These are phyloP conservation scores for Lipomyces anomalus DNA, from an alignment of 805 yeast species.

Conservation along the genomic window DNA sequence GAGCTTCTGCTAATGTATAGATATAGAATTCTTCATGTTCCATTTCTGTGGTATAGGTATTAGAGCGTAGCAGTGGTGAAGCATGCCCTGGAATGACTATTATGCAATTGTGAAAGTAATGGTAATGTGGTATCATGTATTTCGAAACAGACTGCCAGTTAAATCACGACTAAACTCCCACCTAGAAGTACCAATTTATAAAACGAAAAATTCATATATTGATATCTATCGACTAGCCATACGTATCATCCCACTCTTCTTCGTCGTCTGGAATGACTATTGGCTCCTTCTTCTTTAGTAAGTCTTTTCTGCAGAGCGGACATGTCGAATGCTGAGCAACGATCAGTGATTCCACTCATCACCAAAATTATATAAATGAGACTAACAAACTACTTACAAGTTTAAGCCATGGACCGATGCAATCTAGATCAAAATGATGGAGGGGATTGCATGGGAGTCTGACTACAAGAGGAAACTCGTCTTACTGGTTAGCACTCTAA, in stretches of 20 bases:
- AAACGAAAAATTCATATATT: neutral
- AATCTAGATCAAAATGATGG: constrained; percentile 82
- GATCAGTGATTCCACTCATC: neutral
- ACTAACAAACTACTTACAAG: constrained; percentile 36
- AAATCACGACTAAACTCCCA: no score
- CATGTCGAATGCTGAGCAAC: constrained; percentile 42
- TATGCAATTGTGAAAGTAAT: neutral
- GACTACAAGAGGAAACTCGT: constrained; percentile 74
- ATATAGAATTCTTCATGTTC: neutral
- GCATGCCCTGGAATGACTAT: neutral
- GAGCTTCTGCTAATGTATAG: constrained; percentile 4
- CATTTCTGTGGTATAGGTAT: neutral
- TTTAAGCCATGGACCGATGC: constrained; percentile 84
- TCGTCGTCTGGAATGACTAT: constrained; percentile 56
- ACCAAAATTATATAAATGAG: constrained; percentile 35
- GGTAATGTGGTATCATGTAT: neutral
- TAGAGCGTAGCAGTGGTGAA: neutral
- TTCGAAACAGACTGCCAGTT: neutral
- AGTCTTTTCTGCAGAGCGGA: constrained; percentile 78
- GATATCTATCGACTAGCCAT: constrained; percentile 43
- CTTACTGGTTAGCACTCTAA: constrained; percentile 30
- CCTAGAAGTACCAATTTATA: no score
- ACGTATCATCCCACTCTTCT: constrained; percentile 69
- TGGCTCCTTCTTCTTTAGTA: constrained; percentile 46
- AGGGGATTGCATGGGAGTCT: constrained; percentile 58